A percentile compares a stretch with the other conserved stretches of the same genome.
Conservation (phyloP, 2,329 filamentous ascomycete genomes). For the Monilinia polystroma region DNA sequence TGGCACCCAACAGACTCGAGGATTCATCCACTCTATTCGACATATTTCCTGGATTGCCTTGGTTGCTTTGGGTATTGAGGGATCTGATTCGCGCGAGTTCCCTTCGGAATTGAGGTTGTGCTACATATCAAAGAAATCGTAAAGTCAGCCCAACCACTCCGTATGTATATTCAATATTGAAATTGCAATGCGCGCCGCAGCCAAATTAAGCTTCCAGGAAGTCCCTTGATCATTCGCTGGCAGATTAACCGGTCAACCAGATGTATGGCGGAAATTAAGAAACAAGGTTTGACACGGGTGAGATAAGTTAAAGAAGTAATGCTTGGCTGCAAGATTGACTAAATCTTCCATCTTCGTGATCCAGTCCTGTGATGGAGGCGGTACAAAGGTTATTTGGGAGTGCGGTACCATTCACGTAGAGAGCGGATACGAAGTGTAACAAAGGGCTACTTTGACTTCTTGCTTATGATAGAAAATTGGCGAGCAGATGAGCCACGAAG, state of each 20-base stretch:
- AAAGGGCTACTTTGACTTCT: conserved; percentile 11
- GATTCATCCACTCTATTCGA: conserved; percentile 26
- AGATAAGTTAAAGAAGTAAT: not conserved
- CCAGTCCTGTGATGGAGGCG: conserved; percentile 1
- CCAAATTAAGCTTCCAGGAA: conserved; percentile 5
- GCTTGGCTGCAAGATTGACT: conserved; percentile 17
- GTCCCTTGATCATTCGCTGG: conserved; percentile 11
- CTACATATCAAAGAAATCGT: conserved; percentile 28
- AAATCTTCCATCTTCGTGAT: not conserved
- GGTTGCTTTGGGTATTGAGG: not conserved
- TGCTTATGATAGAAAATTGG: conserved; percentile 3
- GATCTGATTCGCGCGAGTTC: conserved; percentile 26
- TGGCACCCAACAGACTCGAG: conserved; percentile 29
- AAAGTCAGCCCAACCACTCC: conserved; percentile 26
- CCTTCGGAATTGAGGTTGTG: conserved; percentile 27
- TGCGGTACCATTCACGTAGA: conserved; percentile 3
- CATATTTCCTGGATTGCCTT: not conserved
- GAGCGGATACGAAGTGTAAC: conserved; percentile 14
- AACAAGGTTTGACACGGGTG: not conserved
- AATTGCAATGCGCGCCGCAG: conserved; percentile 18
- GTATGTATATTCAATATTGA: conserved; percentile 13
- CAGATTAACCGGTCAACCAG: conserved; percentile 9
- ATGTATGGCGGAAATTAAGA: not conserved
- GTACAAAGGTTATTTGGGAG: conserved; percentile 9
- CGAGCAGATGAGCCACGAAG: not conserved